A percentile compares a stretch with the other conserved stretches of the same genome.
Evolutionary conservation across 1,284 basidiomycete genomes (phyloP).

Genomic region (Uromyces viciae-fabae): DNA sequence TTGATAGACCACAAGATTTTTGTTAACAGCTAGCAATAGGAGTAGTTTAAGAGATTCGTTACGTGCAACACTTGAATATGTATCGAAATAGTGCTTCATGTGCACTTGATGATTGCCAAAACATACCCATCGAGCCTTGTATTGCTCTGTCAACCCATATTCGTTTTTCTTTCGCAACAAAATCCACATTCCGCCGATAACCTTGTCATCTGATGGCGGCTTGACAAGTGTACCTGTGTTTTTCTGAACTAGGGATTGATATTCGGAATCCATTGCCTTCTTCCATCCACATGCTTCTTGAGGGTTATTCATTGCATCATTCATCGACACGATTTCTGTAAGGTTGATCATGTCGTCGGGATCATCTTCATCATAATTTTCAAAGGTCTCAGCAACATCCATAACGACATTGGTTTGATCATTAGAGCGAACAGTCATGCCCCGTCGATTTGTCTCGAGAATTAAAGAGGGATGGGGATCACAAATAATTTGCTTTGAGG

Average conservation of each 20-base stretch:
- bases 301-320: not conserved
- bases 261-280: conserved; percentile 13
- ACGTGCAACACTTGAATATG: not conserved
- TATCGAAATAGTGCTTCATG: not conserved
- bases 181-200: conserved; percentile 32
- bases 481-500: not conserved
- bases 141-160: not conserved
- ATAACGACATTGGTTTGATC: not conserved
- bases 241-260: not conserved
- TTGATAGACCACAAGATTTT: not conserved
- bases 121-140: conserved; percentile 27
- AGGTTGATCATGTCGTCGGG: not conserved
- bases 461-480: not conserved
- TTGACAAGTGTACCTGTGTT: not conserved
- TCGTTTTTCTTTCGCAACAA: not conserved
- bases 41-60: not conserved
- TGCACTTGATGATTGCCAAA: conserved; percentile 11
- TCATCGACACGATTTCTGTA: not conserved
- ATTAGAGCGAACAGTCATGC: not conserved
- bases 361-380: not conserved
- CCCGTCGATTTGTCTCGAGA: not conserved
- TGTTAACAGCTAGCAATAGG: not conserved
- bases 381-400: not conserved
- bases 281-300: not conserved
- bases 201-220: not conserved